Evolutionary conservation across 208 protist genomes (phyloP).

Genomic region (Leishmania amazonensis): DNA sequence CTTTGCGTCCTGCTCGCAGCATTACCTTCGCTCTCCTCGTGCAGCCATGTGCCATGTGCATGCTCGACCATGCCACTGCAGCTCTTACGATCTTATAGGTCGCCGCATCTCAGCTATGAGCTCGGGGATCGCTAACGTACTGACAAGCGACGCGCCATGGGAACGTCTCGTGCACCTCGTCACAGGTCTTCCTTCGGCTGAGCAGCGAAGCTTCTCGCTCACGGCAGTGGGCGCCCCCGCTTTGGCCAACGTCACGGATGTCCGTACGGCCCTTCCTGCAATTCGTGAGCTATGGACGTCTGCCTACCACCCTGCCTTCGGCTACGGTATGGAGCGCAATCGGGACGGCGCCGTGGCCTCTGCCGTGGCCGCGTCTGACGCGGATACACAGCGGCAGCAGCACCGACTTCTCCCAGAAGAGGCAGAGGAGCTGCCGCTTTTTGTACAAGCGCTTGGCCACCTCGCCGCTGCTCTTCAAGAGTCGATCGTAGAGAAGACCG

Average conservation of each 20-base stretch:
- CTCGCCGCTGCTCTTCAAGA: conserved; percentile 11
- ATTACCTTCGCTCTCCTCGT: neutral
- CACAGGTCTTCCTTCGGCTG: neutral
- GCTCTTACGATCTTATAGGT: neutral
- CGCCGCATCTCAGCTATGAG: neutral
- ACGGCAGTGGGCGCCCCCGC: neutral
- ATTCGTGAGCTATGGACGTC: conserved; percentile 6
- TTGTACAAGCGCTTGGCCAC: conserved; percentile 28
- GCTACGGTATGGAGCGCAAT: neutral
- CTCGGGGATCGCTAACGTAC: neutral
- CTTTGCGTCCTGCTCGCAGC: neutral
- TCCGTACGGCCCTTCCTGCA: neutral
- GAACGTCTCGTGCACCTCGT: conserved; percentile 4
- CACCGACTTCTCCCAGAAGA: conserved; percentile 22
- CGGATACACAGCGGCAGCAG: neutral
- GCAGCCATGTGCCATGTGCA: neutral
- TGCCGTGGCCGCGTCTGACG: neutral
- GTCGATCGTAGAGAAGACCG: neutral
- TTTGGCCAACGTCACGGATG: neutral
- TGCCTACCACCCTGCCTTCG: conserved; percentile 12
- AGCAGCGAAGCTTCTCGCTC: neutral
- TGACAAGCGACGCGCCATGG: neutral
- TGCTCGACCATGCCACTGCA: neutral
- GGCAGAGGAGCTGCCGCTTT: conserved; percentile 23
- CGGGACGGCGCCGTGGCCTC: neutral